Percentiles rank a stretch among this genome's conserved stretches.
Evolutionary conservation across 352 stramenopile species (phyloP).

Genomic region (Phytophthora agathidicida): DNA sequence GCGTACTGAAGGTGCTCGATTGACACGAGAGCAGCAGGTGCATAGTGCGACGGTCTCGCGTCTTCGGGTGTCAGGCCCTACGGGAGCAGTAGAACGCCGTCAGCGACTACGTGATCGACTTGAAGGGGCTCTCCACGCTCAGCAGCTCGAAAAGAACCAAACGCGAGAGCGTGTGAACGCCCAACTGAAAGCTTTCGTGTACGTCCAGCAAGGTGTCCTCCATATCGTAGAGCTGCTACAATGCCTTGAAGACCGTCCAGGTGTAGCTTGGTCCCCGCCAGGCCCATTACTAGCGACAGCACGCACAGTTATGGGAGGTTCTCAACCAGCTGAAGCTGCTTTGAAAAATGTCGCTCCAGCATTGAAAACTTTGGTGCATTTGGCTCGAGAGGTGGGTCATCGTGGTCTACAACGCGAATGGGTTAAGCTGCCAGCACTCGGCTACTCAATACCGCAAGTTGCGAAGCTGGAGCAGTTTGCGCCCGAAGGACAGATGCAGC

Average conservation of each 20-base stretch:
- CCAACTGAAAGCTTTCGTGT: constrained; percentile 58
- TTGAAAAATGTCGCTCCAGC: constrained; percentile 31
- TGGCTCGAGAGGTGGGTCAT: constrained; percentile 18
- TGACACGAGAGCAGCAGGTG: constrained; percentile 37
- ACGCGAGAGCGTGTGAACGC: constrained; percentile 47
- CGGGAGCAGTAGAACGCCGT: constrained; percentile 58
- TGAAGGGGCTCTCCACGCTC: constrained; percentile 47
- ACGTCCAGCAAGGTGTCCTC: constrained; percentile 59
- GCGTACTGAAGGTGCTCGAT: constrained; percentile 21
- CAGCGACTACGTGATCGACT: constrained; percentile 57
- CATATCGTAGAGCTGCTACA: constrained; percentile 63
- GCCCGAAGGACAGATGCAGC: constrained; percentile 26
- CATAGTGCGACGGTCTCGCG: constrained; percentile 38
- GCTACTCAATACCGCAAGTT: constrained; percentile 34
- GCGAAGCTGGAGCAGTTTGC: constrained; percentile 41
- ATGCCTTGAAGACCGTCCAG: constrained; percentile 49
- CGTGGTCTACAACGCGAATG: constrained; percentile 32
- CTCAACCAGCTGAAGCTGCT: constrained; percentile 21
- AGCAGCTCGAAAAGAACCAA: constrained; percentile 43
- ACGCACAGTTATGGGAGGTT: constrained; percentile 24
- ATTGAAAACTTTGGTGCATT: constrained; percentile 17
- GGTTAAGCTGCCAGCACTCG: constrained; percentile 21
- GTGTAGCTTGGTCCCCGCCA: constrained; percentile 14
- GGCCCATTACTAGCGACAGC: constrained; percentile 3
- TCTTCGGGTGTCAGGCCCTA: constrained; percentile 53